Evolutionary conservation across 176 grass and related monocot species (phyloP).

Genomic region (Carex kokanica): DNA sequence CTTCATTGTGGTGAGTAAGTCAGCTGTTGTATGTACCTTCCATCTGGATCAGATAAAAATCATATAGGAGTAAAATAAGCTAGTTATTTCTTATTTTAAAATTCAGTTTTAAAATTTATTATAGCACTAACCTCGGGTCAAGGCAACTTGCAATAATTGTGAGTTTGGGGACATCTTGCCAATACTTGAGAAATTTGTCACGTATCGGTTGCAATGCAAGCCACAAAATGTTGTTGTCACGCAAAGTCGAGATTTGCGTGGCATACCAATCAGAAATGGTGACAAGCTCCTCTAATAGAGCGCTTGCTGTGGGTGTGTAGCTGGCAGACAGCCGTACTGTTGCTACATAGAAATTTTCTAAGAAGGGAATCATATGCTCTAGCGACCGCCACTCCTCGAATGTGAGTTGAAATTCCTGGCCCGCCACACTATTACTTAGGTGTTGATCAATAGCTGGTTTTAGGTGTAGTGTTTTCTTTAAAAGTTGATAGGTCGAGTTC

Average conservation of each 20-base stretch:
- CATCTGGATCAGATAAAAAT: neutral
- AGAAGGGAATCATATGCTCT: neutral
- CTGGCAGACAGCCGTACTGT: neutral
- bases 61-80: neutral
- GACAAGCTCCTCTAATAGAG: neutral
- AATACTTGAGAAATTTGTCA: neutral
- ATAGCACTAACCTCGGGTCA: neutral
- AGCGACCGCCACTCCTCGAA: neutral
- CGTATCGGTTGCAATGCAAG: neutral
- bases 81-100: neutral
- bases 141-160: neutral
- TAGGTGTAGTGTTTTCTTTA: neutral
- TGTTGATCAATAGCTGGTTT: neutral
- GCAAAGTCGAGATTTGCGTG: neutral
- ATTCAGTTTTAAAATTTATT: neutral
- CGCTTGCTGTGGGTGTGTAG: neutral
- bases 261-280: neutral
- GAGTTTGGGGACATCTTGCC: neutral
- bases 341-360: neutral
- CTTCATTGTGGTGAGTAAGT: neutral
- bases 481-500: neutral
- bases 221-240: neutral
- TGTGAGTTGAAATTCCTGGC: neutral
- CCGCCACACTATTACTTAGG: neutral
- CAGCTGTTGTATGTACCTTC: neutral